Percentiles rank a stretch among this genome's conserved stretches.
Conservation (phyloP, 1,284 basidiomycete genomes). For the Boletus sp. region DNA sequence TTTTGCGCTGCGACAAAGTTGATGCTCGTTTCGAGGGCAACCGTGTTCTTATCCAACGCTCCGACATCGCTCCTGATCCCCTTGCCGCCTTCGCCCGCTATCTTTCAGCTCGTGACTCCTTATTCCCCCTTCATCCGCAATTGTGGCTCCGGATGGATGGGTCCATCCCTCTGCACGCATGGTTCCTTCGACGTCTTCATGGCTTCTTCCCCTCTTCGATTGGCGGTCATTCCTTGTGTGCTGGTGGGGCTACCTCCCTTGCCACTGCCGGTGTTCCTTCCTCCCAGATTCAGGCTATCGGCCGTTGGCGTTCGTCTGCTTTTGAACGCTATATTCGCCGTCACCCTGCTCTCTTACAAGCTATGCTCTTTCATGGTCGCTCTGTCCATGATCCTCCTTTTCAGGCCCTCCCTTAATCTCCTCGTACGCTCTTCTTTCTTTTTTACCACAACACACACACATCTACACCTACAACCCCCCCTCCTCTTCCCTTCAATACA, state of each 20-base stretch:
- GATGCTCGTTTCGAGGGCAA: background rate
- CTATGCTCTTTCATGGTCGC: background rate
- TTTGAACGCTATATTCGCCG: background rate
- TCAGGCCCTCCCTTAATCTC: background rate
- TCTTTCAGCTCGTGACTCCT: background rate
- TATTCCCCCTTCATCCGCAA: background rate
- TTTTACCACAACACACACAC: too few species aligned
- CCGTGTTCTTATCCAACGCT: background rate
- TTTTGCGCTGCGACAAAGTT: background rate
- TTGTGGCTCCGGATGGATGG: background rate
- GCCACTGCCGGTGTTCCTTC: background rate
- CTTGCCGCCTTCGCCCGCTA: background rate
- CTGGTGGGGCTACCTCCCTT: background rate
- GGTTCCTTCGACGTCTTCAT: background rate
- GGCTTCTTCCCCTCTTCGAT: background rate
- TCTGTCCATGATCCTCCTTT: background rate
- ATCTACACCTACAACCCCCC: too few species aligned
- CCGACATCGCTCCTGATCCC: background rate
- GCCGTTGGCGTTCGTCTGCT: background rate
- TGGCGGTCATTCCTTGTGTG: background rate
- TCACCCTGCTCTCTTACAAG: background rate
- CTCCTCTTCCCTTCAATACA: too few species aligned
- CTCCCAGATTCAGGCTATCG: background rate
- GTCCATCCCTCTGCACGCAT: background rate
- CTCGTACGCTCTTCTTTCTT: background rate